Evolutionary conservation across 345 rosid genomes (phyloP).

Genomic region (Lumnitzera littorea): DNA sequence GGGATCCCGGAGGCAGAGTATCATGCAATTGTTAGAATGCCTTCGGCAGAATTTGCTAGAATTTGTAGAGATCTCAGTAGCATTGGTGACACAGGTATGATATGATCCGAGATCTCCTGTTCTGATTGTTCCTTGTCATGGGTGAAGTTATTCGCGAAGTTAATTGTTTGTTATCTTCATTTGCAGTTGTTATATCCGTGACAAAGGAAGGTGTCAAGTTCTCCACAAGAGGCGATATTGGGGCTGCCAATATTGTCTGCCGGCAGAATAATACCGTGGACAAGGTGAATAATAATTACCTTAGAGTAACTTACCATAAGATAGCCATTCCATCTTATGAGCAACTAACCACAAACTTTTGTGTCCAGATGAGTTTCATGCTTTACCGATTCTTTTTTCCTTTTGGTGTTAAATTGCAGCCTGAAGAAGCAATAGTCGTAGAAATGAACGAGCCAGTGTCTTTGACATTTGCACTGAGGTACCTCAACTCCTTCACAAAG

Average conservation of each 20-base stretch:
- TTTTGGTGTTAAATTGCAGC: conserved; percentile 40
- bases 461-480: conserved; percentile 85
- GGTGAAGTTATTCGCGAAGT: no score
- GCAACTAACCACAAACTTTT: no score
- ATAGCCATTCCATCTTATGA: no score
- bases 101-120: neutral
- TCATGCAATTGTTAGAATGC: conserved; percentile 94
- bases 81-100: conserved; percentile 91
- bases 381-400: neutral
- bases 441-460: conserved; percentile 98
- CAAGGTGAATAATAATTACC: conserved; percentile 35
- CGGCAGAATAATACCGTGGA: conserved; percentile 94
- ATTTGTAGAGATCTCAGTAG: conserved; percentile 84
- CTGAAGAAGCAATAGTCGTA: conserved; percentile 76
- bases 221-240: conserved; percentile 93
- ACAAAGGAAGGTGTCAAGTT: conserved; percentile 98
- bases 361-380: no score
- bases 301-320: no score
- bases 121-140: neutral
- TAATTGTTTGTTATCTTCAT: neutral
- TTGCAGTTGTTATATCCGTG: conserved; percentile 84
- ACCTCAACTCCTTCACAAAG: conserved; percentile 96
- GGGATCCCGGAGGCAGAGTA: conserved; percentile 99
- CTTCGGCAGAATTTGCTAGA: conserved; percentile 83
- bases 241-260: conserved; percentile 87